phyloP scores from a whole-genome alignment of 306 rosid species.

The Hippophae gyantsensis region DNA sequence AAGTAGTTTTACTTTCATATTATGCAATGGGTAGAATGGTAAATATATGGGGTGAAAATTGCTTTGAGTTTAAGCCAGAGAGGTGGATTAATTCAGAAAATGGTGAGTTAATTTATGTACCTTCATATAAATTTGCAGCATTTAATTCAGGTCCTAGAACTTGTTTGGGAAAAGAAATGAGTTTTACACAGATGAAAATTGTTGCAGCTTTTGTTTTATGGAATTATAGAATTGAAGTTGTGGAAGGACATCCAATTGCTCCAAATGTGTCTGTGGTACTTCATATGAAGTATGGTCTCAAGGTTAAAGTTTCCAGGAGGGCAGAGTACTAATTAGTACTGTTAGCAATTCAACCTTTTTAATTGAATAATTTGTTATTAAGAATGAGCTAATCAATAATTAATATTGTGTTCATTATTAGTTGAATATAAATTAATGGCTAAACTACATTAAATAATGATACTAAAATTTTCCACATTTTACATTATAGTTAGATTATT shows the following conservation, averaged over 20 bases:
- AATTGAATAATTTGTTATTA: too few relatives aligned
- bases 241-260: constrained; percentile 11
- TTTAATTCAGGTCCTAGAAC: constrained; percentile 52
- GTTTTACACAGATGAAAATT: constrained; percentile 37
- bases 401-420: too few relatives aligned
- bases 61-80: constrained; percentile 52
- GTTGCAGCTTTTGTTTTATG: constrained; percentile 19
- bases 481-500: too few relatives aligned
- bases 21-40: constrained; percentile 51
- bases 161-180: constrained; percentile 40
- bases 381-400: too few relatives aligned
- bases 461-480: too few relatives aligned
- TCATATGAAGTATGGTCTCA: constrained; percentile 38
- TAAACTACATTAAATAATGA: too few relatives aligned
- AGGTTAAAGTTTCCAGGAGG: constrained; percentile 23
- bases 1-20: constrained; percentile 14
- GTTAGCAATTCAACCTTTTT: too few relatives aligned
- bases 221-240: constrained; percentile 22
- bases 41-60: constrained; percentile 44
- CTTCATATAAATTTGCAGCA: constrained; percentile 37
- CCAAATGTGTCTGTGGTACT: constrained; percentile 28
- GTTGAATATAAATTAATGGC: too few relatives aligned
- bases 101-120: constrained; percentile 22
- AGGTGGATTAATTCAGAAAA: constrained; percentile 35
- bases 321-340: neutral